These are phyloP conservation scores for Salix suchowensis DNA, from an alignment of 345 rosid species.

Conservation along the genomic window DNA sequence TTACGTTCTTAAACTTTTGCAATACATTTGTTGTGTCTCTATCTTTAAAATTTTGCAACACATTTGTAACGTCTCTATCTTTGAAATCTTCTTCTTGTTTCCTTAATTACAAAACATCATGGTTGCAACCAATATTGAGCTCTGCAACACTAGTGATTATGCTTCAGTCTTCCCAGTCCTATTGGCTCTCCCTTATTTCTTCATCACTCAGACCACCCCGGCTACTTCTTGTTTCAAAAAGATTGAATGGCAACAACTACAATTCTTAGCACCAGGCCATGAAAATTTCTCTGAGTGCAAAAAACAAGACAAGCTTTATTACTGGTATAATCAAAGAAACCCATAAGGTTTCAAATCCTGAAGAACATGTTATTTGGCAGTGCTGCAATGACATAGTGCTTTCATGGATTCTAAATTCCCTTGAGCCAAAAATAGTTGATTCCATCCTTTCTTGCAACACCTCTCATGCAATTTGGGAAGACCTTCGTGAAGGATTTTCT, in stretches of 20 bases:
- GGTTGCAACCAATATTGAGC: neutral
- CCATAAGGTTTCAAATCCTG: neutral
- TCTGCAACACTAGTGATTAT: neutral
- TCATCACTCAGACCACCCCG: neutral
- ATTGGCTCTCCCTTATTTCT: neutral
- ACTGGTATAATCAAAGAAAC: neutral
- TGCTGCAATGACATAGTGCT: neutral
- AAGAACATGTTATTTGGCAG: neutral
- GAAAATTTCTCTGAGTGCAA: neutral
- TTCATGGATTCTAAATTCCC: neutral
- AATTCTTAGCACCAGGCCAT: neutral
- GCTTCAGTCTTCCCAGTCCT: neutral
- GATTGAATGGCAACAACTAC: neutral
- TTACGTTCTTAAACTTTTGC: too few relatives aligned
- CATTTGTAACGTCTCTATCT: too few relatives aligned
- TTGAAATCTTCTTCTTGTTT: too few relatives aligned
- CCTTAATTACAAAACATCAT: too few relatives aligned
- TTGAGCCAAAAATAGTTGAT: neutral
- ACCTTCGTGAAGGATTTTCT: neutral
- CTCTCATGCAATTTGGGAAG: neutral
- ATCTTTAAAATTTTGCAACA: too few relatives aligned
- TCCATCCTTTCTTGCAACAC: neutral
- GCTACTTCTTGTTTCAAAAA: neutral
- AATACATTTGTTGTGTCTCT: too few relatives aligned
- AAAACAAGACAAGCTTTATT: neutral